Conservation (phyloP, 148 eudicot species). For the Silene conica region DNA sequence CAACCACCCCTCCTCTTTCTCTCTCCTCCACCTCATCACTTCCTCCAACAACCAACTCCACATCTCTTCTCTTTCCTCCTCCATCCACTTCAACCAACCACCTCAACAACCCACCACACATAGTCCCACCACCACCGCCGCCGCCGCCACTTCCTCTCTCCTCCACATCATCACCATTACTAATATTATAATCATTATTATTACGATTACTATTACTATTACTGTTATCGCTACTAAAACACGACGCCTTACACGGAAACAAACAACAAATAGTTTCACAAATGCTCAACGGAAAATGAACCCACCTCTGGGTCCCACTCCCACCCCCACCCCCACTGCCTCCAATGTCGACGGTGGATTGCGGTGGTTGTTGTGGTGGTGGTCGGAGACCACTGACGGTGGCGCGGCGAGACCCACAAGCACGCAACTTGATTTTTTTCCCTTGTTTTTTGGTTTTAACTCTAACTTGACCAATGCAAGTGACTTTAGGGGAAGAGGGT, state of each 20-base stretch:
- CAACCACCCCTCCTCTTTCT: conserved; percentile 16
- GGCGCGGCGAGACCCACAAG: conserved; percentile 34
- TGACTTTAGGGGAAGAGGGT: conserved; percentile 90
- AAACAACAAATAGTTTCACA: conserved; percentile 80
- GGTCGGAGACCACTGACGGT: no score
- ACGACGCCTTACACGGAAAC: conserved; percentile 64
- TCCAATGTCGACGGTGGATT: no score
- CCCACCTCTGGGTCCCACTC: conserved; percentile 79
- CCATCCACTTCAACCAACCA: conserved; percentile 50
- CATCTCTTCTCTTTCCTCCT: conserved; percentile 46
- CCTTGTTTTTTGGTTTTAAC: conserved; percentile 78
- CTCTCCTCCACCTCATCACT: conserved; percentile 40
- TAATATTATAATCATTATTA: conserved; percentile 5
- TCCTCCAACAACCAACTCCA: conserved; percentile 53
- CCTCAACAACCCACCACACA: conserved; percentile 56
- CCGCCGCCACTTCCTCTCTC: neutral
- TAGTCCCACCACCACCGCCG: neutral
- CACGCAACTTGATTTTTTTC: conserved; percentile 40
- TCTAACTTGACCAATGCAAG: conserved; percentile 88
- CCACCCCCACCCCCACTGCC: no score
- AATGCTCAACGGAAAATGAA: conserved; percentile 67
- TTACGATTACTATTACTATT: neutral
- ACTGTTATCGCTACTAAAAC: conserved; percentile 31
- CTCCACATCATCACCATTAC: neutral
- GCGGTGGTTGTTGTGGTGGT: no score